Evolutionary conservation across 1,284 basidiomycete species (phyloP), one percentile per base, ranked within the genome.

Genomic region (Stereum hirsutum): DNA sequence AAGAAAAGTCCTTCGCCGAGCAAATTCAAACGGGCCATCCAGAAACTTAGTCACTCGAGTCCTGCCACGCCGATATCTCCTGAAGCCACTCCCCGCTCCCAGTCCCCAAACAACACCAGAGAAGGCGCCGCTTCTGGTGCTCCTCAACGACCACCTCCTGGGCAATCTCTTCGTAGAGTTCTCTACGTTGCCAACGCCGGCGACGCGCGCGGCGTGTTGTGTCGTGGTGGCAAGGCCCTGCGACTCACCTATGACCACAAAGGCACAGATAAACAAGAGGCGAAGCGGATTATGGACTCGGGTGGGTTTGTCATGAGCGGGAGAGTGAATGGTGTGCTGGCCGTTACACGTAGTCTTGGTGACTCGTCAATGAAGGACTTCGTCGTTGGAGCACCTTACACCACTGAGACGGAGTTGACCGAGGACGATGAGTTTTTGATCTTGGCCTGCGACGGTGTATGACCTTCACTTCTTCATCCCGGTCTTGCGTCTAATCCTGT

Each of bases 301-400:
- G 96, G 96, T 14, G 96, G 96, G 0, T 99, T 98, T 57, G 94
- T 99, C 19, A 87, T 99, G 87, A 96, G 96, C 58, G 94, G 95
- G 49, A 82, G 96, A 8, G 96, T 99, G 26, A 98, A 98, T 54
- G 94, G 91, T 31, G 94, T 99, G 8, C 70, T 99, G 44, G 94
- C 93, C 7, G 96, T 99, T 15, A 99, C 96, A 14, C 75, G 96
- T 40, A 95, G 92, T 52, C 69, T 99, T 34, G 96, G 96, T 37
- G 96, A 99, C 60, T 88, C 91, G 0, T 89, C 92, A 6, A 99
- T 99, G 95, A 99, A 99, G 64, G 95, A 99, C 57, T 99, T 96
- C 59, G 95, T 99, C 6, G 95, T 99, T 34, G 96, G 96, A 1
- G 79, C 90, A 28, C 96, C 96, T 8, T 99, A 97, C 62, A 99